Base-by-base conservation (phyloP, 1,284 basidiomycete genomes). In the Ganoderma sinense region DNA sequence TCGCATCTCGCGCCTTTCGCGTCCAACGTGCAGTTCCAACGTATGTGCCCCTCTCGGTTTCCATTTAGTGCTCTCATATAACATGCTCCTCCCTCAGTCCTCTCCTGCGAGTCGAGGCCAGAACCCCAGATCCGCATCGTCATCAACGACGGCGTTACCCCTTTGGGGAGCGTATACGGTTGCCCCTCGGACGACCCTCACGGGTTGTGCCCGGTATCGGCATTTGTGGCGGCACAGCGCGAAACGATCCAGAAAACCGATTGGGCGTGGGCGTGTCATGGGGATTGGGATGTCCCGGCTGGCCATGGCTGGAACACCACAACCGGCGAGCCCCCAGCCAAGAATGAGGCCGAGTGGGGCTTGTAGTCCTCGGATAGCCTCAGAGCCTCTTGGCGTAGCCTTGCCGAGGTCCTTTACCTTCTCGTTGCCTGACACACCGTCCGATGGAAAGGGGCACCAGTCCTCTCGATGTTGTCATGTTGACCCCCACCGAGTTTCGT, bases 141-240 rank as follows among this genome's bases (percentile, higher is more conserved):
- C 76, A 87, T 96, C 80, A 97, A 97, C 81, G 97, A 98, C 77
- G 96, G 94, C 4, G 93, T 97, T 2, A 86, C 91, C 0, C 95
- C 97, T 1, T 85, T 97, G 51, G 91, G 90, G 1, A 88, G 91
- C 43, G 86, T 95, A 75, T 82, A 84, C 23, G 93, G 92, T 1
- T 97, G 95, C 75, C 88, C 91, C 0, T 79, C 87, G 73, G 85
- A 91, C 74, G 83, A 86, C 18, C 13, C 61, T 53, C 89, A 97
- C 69, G 96, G 96, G 10, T 87, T 97, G 80, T 98, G 96, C 75
- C 84, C 92, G 0, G 84, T 97, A 8, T 83, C 88, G 43, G 88
- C 87, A 2, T 97, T 98, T 77, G 87, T 97, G 40, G 82, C 80
- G 0, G 91, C 89, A 0, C 88, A 94, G 83, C 85, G 89, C 80